Conservation (phyloP, 768 basidiomycete genomes). For the Rhizopogon rudus region DNA sequence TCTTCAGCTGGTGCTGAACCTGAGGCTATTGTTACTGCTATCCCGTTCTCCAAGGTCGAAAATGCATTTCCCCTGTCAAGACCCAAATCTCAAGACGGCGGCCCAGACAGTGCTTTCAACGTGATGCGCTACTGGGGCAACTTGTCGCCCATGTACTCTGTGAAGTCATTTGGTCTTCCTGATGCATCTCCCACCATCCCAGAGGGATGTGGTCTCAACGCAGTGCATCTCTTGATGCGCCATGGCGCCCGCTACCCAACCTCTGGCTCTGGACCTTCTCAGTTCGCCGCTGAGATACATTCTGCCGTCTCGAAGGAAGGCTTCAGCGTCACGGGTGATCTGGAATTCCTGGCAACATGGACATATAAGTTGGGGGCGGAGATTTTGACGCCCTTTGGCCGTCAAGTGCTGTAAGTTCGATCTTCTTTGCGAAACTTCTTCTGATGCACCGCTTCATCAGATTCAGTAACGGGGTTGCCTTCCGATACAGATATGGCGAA, state of each 20-base stretch:
- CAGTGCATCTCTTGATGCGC: constrained; percentile 36
- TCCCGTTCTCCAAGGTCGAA: constrained; percentile 31
- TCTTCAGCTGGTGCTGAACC: constrained; percentile 40
- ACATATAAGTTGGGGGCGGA: constrained; percentile 41
- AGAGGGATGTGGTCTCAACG: constrained; percentile 39
- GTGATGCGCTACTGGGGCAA: constrained; percentile 43
- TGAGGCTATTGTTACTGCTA: constrained; percentile 36
- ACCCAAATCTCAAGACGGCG: constrained; percentile 28
- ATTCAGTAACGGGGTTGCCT: constrained; percentile 40
- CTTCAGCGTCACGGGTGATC: constrained; percentile 29
- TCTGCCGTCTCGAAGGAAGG: constrained; percentile 16
- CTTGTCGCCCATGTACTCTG: constrained; percentile 47
- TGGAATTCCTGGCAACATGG: constrained; percentile 43
- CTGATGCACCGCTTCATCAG: constrained; percentile 5
- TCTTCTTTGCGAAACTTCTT: background rate
- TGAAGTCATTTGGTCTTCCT: constrained; percentile 46
- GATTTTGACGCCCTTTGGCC: constrained; percentile 43
- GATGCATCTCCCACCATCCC: constrained; percentile 43
- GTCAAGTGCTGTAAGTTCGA: constrained; percentile 31
- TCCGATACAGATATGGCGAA: constrained; percentile 42
- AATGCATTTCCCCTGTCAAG: constrained; percentile 38
- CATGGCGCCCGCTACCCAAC: constrained; percentile 43
- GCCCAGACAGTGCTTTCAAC: constrained; percentile 33
- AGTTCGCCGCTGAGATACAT: constrained; percentile 25
- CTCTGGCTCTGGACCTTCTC: constrained; percentile 17